Percentiles rank a stretch among this genome's conserved stretches.
These are phyloP conservation scores for Paramyrothecium roridum DNA, from an alignment of 2,329 filamentous ascomycete species.

Conservation along the genomic window DNA sequence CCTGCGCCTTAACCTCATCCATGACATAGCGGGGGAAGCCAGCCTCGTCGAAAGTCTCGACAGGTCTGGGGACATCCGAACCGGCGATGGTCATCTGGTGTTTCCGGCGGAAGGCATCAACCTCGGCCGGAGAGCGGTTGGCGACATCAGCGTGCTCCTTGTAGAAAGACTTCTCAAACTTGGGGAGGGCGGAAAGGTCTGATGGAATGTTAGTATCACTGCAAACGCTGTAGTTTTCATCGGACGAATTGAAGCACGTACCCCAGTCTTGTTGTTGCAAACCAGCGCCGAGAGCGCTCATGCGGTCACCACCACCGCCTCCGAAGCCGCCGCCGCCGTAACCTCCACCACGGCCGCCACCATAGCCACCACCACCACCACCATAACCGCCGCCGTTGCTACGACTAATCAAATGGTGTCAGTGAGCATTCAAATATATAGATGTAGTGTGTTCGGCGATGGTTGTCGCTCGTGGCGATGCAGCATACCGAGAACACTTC, in stretches of 20 bases:
- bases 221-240: not conserved
- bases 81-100: constrained; percentile 84
- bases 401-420: constrained; percentile 38
- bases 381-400: constrained; percentile 39
- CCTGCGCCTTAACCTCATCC: constrained; percentile 97
- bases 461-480: no score
- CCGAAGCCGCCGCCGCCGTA: constrained; percentile 36
- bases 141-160: constrained; percentile 85
- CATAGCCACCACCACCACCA: constrained; percentile 27
- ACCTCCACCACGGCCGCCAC: constrained; percentile 26
- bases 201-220: constrained; percentile 17
- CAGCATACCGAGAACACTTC: no score
- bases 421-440: constrained; percentile 19
- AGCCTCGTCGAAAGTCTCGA: constrained; percentile 96
- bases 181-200: constrained; percentile 79
- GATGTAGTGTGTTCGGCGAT: not conserved
- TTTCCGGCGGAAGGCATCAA: constrained; percentile 83
- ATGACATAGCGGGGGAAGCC: constrained; percentile 96
- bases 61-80: constrained; percentile 80
- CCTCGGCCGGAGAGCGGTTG: constrained; percentile 70
- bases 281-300: constrained; percentile 85
- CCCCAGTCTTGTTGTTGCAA: constrained; percentile 89
- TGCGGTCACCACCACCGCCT: constrained; percentile 62
- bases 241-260: constrained; percentile 44
- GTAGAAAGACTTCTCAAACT: constrained; percentile 99